A percentile compares a stretch with the other conserved stretches of the same genome.
Conservation (phyloP, 345 rosid genomes). For the Arabidopsis suecica region DNA sequence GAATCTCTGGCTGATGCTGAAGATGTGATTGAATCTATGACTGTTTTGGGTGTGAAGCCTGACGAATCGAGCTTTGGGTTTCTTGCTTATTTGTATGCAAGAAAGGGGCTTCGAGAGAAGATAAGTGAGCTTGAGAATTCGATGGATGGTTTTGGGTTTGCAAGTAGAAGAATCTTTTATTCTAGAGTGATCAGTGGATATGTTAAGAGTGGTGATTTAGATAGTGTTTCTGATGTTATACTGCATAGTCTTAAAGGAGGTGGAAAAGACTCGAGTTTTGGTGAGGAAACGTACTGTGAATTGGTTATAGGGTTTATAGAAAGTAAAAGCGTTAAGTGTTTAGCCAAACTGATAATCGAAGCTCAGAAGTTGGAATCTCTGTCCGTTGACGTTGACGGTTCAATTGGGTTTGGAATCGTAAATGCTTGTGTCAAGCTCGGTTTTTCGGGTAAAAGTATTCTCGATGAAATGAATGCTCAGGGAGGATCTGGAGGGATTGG, state of each 20-base stretch:
- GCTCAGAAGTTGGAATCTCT: slow-evolving; percentile 72
- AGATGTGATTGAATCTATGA: slow-evolving; percentile 64
- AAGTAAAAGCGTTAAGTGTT: slow-evolving; percentile 56
- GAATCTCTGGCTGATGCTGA: slow-evolving; percentile 73
- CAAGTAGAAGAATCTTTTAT: slow-evolving; percentile 49
- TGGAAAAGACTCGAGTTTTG: slow-evolving; percentile 48
- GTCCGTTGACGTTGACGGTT: slow-evolving; percentile 43
- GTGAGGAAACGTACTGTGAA: slow-evolving; percentile 63
- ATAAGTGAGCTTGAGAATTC: slow-evolving; percentile 60
- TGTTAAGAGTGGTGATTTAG: slow-evolving; percentile 63
- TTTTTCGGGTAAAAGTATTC: slow-evolving; percentile 70
- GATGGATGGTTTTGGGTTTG: slow-evolving; percentile 62
- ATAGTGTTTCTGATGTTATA: slow-evolving; percentile 53
- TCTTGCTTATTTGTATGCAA: slow-evolving; percentile 79
- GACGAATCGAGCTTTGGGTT: slow-evolving; percentile 74
- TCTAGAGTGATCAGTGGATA: slow-evolving; percentile 67
- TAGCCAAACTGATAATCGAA: slow-evolving; percentile 69
- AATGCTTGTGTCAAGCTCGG: slow-evolving; percentile 79
- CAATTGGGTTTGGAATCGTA: slow-evolving; percentile 71
- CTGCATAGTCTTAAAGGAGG: slow-evolving; percentile 47
- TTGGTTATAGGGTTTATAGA: slow-evolving; percentile 67
- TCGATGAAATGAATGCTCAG: slow-evolving; percentile 71
- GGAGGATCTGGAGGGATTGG: slow-evolving; percentile 72
- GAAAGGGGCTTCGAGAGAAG: slow-evolving; percentile 69
- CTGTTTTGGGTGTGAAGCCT: slow-evolving; percentile 68